Evolutionary conservation across 192 early-diverging fungal species (phyloP).

Genomic region (Pilaira anomala): DNA sequence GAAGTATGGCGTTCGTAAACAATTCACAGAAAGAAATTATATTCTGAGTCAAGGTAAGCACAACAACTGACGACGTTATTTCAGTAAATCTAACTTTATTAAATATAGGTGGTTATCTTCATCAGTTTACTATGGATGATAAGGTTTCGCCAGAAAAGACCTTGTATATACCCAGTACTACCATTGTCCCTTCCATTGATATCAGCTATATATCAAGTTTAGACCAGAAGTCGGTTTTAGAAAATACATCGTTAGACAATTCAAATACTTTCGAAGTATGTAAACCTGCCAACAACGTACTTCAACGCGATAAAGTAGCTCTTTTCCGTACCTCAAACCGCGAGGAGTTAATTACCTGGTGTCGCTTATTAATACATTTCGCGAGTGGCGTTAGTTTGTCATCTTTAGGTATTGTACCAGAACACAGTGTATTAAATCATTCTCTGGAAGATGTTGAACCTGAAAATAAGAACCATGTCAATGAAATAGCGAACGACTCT

Average conservation of each 20-base stretch:
- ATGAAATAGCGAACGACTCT: neutral
- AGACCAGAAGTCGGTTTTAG: too few relatives aligned
- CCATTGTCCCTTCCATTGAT: slow-evolving; percentile 28
- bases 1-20: slow-evolving; percentile 39
- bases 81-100: neutral
- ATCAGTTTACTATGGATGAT: slow-evolving; percentile 35
- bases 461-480: neutral
- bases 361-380: neutral
- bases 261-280: slow-evolving; percentile 23
- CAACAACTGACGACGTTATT: too few relatives aligned
- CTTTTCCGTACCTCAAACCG: neutral
- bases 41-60: slow-evolving; percentile 35
- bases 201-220: neutral
- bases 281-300: neutral
- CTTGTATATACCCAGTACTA: slow-evolving; percentile 39
- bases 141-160: slow-evolving; percentile 38
- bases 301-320: slow-evolving; percentile 13
- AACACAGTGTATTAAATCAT: neutral
- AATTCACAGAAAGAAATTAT: slow-evolving; percentile 43
- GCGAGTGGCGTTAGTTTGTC: neutral
- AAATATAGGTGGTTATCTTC: slow-evolving; percentile 35
- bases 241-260: neutral
- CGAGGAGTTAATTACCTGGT: slow-evolving; percentile 13
- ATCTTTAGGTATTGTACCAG: neutral
- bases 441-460: neutral